Evolutionary conservation across 2,329 filamentous ascomycete genomes (phyloP), one percentile per base, ranked within the genome.

Genomic region (Aureobasidium lini): DNA sequence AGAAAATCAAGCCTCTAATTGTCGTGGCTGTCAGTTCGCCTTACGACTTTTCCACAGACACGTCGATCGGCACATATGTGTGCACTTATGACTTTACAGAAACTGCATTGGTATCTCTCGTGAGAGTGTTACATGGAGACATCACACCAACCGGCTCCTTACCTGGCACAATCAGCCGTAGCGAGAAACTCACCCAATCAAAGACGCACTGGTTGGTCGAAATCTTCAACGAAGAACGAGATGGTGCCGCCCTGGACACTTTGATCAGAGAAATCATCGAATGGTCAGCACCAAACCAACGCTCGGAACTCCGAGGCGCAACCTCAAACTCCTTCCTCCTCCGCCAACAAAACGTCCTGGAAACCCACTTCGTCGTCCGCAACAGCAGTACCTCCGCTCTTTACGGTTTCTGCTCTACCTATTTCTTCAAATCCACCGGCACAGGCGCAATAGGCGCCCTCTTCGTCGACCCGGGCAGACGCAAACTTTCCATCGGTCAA

Each of bases 41-140:
- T 0, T 97, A 96, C 72, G 93, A 97, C 71, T 97, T 97, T 71
- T 91, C 90, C 46, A 91, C 93, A 82, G 93, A 97, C 68, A 87
- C 88, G 64, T 85, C 85, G 0, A 93, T 97, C 42, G 89, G 89
- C 6, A 96, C 92, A 1, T 96, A 96, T 67, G 82, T 97, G 42
- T 96, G 93, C 76, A 96, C 92, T 0, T 96, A 95, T 71, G 92
- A 96, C 74, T 96, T 96, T 68, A 96, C 93, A 0, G 93, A 96
- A 67, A 93, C 89, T 7, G 91, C 93, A 16, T 84, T 96, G 76
- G 86, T 88, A 62, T 89, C 91, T 1, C 77, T 96, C 4, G 90
- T 95, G 16, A 86, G 90, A 61, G 88, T 90, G 0, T 76, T 96
- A 0, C 93, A 93, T 66, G 92, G 92, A 9, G 89, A 95, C 62